phyloP scores from a whole-genome alignment of 768 basidiomycete genomes.

The Tylopilus vinaceipallidus region DNA sequence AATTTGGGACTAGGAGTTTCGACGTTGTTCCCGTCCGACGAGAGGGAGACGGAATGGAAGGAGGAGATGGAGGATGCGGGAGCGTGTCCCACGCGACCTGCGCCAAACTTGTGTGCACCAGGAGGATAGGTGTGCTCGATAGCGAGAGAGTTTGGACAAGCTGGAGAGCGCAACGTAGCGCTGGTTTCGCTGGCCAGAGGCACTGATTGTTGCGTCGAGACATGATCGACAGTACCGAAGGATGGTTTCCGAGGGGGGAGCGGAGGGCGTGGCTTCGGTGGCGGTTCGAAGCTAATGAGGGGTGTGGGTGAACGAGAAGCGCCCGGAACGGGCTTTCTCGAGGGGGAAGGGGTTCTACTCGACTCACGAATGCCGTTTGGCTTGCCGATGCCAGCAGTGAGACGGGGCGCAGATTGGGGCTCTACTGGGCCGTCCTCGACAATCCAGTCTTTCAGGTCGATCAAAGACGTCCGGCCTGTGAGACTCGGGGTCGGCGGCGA shows the following conservation, averaged over 20 bases:
- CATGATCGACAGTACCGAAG: conserved; percentile 43
- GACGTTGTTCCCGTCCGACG: conserved; percentile 50
- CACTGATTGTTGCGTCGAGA: conserved; percentile 29
- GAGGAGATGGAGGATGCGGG: conserved; percentile 75
- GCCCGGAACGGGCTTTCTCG: conserved; percentile 8
- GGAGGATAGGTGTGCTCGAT: conserved; percentile 61
- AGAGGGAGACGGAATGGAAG: conserved; percentile 81
- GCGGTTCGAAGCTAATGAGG: conserved; percentile 57
- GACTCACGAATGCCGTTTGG: conserved; percentile 19
- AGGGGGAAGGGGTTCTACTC: conserved; percentile 26
- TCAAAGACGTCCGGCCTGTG: conserved; percentile 53
- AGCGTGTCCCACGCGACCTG: conserved; percentile 44
- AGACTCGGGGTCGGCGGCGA: conserved; percentile 45
- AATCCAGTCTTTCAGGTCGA: conserved; percentile 75
- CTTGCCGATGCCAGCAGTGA: conserved; percentile 6
- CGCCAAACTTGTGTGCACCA: conserved; percentile 36
- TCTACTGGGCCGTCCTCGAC: conserved; percentile 54
- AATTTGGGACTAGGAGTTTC: conserved; percentile 14
- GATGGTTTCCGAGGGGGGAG: conserved; percentile 70
- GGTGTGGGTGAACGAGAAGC: conserved; percentile 31
- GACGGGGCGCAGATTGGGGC: conserved; percentile 12
- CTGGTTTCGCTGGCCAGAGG: conserved; percentile 14
- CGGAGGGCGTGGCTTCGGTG: conserved; percentile 50
- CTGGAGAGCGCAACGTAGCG: conserved; percentile 29
- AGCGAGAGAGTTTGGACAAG: conserved; percentile 46